phyloP scores from a whole-genome alignment of 1,139 yeast genomes.

The Protomyces pachydermus region DNA sequence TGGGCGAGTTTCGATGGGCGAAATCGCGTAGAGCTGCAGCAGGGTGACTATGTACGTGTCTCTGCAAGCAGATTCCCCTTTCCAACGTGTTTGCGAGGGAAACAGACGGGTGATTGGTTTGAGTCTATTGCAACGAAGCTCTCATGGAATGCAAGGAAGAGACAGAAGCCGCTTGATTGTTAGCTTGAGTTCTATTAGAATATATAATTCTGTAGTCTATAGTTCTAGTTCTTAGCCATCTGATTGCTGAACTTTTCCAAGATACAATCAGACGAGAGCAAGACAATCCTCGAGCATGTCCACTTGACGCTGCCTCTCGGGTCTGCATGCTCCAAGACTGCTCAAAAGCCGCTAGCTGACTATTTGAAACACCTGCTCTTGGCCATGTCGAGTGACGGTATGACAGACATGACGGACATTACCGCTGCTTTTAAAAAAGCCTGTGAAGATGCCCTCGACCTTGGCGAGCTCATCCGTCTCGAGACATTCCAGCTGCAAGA shows the following conservation, averaged over 20 bases:
- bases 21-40: slow-evolving; percentile 58
- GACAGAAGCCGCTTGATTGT: slow-evolving; percentile 6
- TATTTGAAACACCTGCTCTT: neutral
- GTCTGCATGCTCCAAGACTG: too few relatives aligned
- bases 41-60: slow-evolving; percentile 66
- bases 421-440: slow-evolving; percentile 1
- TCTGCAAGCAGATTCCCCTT: slow-evolving; percentile 71
- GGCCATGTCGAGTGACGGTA: neutral
- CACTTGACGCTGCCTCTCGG: too few relatives aligned
- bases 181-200: neutral
- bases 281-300: too few relatives aligned
- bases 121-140: slow-evolving; percentile 47
- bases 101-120: slow-evolving; percentile 48
- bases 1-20: slow-evolving; percentile 84
- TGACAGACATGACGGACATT: slow-evolving; percentile 2
- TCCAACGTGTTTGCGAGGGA: slow-evolving; percentile 57
- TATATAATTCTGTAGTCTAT: too few relatives aligned
- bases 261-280: too few relatives aligned
- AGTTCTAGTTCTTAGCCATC: too few relatives aligned
- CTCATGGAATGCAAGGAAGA: slow-evolving; percentile 54
- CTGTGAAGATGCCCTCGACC: slow-evolving; percentile 3
- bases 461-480: slow-evolving; percentile 27
- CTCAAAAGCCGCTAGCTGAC: neutral
- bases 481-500: slow-evolving; percentile 27
- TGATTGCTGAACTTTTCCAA: too few relatives aligned